Evolutionary conservation across 768 basidiomycete genomes (phyloP), one percentile per base, ranked within the genome.

Genomic region (Lentinus brumalis): DNA sequence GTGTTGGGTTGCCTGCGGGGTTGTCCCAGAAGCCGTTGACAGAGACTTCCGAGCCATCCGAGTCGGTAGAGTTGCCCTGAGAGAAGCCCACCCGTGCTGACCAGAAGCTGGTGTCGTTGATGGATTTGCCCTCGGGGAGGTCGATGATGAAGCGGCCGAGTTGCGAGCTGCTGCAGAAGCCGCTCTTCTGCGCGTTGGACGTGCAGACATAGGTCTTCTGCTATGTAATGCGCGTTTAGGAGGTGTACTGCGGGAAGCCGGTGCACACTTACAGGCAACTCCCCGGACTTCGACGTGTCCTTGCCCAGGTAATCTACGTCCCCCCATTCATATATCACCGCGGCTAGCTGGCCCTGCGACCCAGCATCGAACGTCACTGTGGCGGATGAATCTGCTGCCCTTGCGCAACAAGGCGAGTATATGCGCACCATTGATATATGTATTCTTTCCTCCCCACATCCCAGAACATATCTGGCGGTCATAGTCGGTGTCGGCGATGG

Each of bases 171-270:
- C 77, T 76, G 67, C 97, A 99, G 53, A 90, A 83, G 1, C 89
- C 88, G 2, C 82, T 80, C 14, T 81, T 78, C 42, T 94, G 81
- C 21, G 92, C 89, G 59, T 81, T 86, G 2, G 92, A 84, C 2
- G 96, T 98, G 76, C 97, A 99, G 31, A 99, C 84, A 67, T 94
- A 99, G 26, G 91, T 92, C 77, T 89, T 93, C 94, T 98, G 85
- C 77, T 81, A 66, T 68, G 70, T 59, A 39, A 46, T 65, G 61
- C 71, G 65, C 35, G 49, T 64, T 55, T 64, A 46, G 40, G n/a
- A 21, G 35, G 57, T 58, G 41, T 46, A 50, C 63, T 30, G 51
- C 31, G 32, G 41, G 26, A 44, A 12, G 5, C n/a, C 21, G 31
- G 10, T 40, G 45, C 29, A 53, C 62, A 76, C 87, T 84, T 74